A percentile compares a stretch with the other conserved stretches of the same genome.
phyloP scores from a whole-genome alignment of 768 basidiomycete genomes.

The Mycena olivaceomarginata region DNA sequence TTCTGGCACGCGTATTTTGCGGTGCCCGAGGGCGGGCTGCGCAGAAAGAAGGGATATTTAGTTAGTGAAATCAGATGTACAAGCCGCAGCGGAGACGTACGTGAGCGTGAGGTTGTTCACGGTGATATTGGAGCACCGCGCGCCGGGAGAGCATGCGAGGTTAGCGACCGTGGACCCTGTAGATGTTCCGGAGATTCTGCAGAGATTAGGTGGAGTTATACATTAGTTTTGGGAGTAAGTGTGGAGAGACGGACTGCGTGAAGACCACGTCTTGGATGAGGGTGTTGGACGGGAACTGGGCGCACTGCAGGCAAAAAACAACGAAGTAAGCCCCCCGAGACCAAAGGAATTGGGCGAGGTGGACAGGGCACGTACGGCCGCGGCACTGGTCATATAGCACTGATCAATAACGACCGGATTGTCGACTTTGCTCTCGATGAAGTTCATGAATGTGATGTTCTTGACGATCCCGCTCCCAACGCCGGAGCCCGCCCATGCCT shows the following conservation, averaged over 20 bases:
- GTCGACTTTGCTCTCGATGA: slow-evolving; percentile 72
- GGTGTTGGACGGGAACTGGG: slow-evolving; percentile 73
- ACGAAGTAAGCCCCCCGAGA: neutral
- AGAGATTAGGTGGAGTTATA: neutral
- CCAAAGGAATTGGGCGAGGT: neutral
- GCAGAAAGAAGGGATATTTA: slow-evolving; percentile 23
- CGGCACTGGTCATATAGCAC: slow-evolving; percentile 51
- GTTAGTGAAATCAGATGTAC: neutral
- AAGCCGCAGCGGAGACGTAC: slow-evolving; percentile 53
- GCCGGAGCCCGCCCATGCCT: slow-evolving; percentile 77
- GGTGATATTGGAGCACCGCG: slow-evolving; percentile 69
- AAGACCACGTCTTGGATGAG: slow-evolving; percentile 76
- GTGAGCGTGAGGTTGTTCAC: slow-evolving; percentile 66
- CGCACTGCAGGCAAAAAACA: slow-evolving; percentile 54
- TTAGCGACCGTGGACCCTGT: slow-evolving; percentile 72
- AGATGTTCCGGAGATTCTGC: slow-evolving; percentile 74
- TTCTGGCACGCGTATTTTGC: slow-evolving; percentile 74
- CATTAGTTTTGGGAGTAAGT: neutral
- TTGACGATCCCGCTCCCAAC: slow-evolving; percentile 76
- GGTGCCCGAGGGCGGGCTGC: slow-evolving; percentile 62
- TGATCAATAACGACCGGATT: slow-evolving; percentile 78
- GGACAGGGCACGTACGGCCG: slow-evolving; percentile 43
- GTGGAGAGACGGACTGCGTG: slow-evolving; percentile 60
- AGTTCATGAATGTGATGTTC: slow-evolving; percentile 73
- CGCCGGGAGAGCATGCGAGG: slow-evolving; percentile 74